Conservation (phyloP, 176 grass and related monocot species). For the Raddia distichophylla region DNA sequence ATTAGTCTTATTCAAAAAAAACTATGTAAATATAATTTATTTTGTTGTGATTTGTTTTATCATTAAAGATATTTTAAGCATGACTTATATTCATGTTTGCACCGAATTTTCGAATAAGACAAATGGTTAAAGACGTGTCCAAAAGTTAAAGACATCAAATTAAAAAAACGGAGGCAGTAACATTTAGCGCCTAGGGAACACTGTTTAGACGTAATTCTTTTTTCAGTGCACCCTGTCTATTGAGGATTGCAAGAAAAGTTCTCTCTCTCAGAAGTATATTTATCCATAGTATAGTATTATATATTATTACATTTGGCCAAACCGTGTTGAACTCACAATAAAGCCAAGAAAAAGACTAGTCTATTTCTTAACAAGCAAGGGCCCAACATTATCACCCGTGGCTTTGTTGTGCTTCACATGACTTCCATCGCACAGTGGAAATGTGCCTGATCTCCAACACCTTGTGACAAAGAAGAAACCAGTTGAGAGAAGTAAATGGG, state of each 20-base stretch:
- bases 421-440: constrained; percentile 87
- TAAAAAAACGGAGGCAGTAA: too few relatives aligned
- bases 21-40: too few relatives aligned
- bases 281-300: neutral
- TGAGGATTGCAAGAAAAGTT: neutral
- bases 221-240: too few relatives aligned
- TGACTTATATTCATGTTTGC: too few relatives aligned
- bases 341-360: neutral
- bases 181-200: too few relatives aligned
- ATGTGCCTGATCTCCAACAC: constrained; percentile 95
- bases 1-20: too few relatives aligned
- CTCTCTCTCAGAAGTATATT: neutral
- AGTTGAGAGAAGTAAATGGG: constrained; percentile 7
- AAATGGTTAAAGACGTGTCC: too few relatives aligned
- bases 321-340: constrained; percentile 17
- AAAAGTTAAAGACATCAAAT: too few relatives aligned
- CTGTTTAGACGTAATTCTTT: too few relatives aligned
- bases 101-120: too few relatives aligned
- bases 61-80: too few relatives aligned
- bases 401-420: constrained; percentile 98
- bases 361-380: constrained; percentile 91
- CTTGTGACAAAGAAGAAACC: constrained; percentile 44
- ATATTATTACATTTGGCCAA: neutral
- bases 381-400: constrained; percentile 89
- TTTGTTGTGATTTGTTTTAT: too few relatives aligned